Base-by-base conservation (phyloP, 2,329 filamentous ascomycete genomes). In the Thelonectria olida region DNA sequence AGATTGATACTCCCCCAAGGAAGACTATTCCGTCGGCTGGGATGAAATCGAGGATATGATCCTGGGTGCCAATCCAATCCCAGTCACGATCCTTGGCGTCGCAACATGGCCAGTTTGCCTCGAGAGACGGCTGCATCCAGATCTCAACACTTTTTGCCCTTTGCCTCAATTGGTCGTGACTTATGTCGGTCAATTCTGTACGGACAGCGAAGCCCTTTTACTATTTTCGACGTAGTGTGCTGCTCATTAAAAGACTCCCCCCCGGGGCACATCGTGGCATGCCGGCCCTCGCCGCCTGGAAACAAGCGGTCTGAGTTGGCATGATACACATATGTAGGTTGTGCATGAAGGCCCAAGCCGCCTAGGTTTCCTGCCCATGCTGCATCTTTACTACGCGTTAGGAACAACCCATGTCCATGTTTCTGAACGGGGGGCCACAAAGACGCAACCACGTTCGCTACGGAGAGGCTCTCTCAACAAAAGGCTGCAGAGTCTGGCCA, bases 271-370 rank as follows among this genome's bases (percentile, higher is more conserved):
- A 51, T 53, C 31, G 56, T 42, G 34, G 39, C 27, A 28, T 36
- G 58, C 19, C 47, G 39, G 28, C 13, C 47, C 28, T 47, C 39
- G 31, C 45, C 28, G 47, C 22, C 28, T 31, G 28, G 44, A 59
- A 65, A 71, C 48, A 68, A 60, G 68, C 68, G 68, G 68, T 71
- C 68, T 71, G 68, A 71, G 68, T 56, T 71, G 68, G 67, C 68
- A 68, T 66, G 58, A 67, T 64, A 62, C 52, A 66, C 58, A 66
- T 67, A 71, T 71, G 68, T 63, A 64, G 61, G 64, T 67, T 66
- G 25, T 54, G 41, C 56, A 56, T 61, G 62, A 61, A 68, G 28
- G 28, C 28, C 28, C 28, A 13, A 31, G 10, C 7, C 10, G 28
- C 59, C 58, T 57, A n/a, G 22, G 55, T 53, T 62, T 57, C 52